phyloP scores from a whole-genome alignment of 2,329 filamentous ascomycete species.

The Alternaria hordeiaustralica region DNA sequence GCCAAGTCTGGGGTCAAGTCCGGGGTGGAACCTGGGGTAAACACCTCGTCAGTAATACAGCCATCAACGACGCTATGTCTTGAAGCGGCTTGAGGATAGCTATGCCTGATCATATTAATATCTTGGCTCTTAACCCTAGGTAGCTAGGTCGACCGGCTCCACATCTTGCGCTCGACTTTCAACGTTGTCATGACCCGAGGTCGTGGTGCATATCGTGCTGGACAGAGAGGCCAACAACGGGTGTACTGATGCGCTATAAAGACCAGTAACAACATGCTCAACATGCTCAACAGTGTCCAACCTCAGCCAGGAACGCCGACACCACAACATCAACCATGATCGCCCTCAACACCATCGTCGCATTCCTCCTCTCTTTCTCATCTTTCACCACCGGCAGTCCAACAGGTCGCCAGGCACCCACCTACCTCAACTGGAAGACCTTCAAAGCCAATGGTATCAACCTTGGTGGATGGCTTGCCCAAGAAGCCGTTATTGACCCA shows the following conservation, averaged over 20 bases:
- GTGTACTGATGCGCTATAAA: neutral
- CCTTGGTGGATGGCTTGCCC: constrained; percentile 45
- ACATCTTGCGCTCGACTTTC: neutral
- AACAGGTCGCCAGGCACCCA: neutral
- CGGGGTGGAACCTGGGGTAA: neutral
- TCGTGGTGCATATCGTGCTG: neutral
- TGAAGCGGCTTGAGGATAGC: neutral
- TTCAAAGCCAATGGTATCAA: constrained; percentile 31
- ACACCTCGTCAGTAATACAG: neutral
- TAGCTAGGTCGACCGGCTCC: neutral
- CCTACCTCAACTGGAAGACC: constrained; percentile 20
- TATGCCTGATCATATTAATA: neutral
- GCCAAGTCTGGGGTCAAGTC: neutral
- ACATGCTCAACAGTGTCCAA: neutral
- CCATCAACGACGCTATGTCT: neutral
- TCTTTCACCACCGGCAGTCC: neutral
- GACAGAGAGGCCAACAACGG: neutral
- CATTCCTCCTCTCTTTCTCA: neutral
- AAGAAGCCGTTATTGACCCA: constrained; percentile 38
- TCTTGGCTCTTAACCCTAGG: neutral
- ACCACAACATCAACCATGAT: neutral
- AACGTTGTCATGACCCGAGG: neutral
- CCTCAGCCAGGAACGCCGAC: neutral
- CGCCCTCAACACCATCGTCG: neutral
- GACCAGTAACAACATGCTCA: neutral